Conservation (phyloP, 1,284 basidiomycete genomes). For the Pseudozyma sp. region DNA sequence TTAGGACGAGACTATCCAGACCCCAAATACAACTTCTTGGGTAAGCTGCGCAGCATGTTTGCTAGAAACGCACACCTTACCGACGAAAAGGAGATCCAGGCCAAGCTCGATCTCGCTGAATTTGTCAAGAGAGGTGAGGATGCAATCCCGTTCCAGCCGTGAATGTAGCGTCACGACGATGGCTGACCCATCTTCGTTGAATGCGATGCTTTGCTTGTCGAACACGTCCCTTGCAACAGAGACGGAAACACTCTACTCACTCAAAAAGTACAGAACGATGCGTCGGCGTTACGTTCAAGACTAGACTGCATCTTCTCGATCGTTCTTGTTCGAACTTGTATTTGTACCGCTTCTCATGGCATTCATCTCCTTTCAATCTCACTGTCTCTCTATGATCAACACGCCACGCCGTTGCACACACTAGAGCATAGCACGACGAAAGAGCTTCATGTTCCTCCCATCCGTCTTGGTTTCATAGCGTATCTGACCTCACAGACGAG, state of each 20-base stretch:
- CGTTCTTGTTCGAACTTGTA: constrained; percentile 8
- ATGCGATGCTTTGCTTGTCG: background rate
- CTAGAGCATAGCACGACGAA: background rate
- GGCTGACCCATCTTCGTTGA: background rate
- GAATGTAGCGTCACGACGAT: too few species aligned
- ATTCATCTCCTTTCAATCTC: background rate
- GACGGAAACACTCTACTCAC: constrained; percentile 63
- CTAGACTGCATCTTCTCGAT: background rate
- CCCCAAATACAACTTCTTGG: constrained; percentile 65
- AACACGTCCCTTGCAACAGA: constrained; percentile 27
- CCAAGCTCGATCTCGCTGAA: constrained; percentile 61
- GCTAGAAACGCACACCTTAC: constrained; percentile 60
- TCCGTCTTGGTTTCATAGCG: background rate
- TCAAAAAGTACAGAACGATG: constrained; percentile 67
- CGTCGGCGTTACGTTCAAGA: constrained; percentile 53
- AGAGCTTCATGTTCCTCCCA: too few species aligned
- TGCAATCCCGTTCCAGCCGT: background rate
- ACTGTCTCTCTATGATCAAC: background rate
- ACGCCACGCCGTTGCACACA: too few species aligned
- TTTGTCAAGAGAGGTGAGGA: constrained; percentile 63
- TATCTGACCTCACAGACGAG: constrained; percentile 26
- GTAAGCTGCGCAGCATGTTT: constrained; percentile 62
- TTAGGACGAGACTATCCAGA: constrained; percentile 67
- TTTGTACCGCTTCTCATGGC: constrained; percentile 8
- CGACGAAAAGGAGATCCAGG: constrained; percentile 61